Conservation (phyloP, 352 stramenopile genomes). For the Globisporangium middletonii region DNA sequence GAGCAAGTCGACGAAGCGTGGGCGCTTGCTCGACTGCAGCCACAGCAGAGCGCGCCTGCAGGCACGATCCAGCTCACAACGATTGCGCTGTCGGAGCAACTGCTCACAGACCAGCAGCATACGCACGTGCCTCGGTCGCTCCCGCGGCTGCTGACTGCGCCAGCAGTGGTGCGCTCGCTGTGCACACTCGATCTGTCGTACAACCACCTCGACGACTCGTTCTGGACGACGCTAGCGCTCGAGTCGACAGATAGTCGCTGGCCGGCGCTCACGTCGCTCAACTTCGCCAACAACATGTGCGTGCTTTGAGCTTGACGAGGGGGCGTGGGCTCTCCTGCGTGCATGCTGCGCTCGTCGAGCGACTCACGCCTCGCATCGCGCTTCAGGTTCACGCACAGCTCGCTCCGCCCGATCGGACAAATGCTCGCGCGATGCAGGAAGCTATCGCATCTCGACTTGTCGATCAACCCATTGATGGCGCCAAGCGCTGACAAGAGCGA, state of each 20-base stretch:
- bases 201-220: conserved; percentile 35
- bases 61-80: neutral
- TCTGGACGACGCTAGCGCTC: conserved; percentile 18
- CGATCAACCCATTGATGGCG: conserved; percentile 27
- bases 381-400: conserved; percentile 27
- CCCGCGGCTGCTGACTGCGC: neutral
- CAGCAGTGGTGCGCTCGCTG: conserved; percentile 4
- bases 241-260: conserved; percentile 2
- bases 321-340: neutral
- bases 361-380: neutral
- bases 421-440: conserved; percentile 25
- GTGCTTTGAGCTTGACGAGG: neutral
- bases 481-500: neutral
- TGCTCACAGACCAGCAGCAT: neutral
- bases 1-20: too few species aligned
- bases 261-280: conserved; percentile 26
- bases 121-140: neutral
- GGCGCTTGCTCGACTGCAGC: too few species aligned
- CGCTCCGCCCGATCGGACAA: conserved; percentile 12
- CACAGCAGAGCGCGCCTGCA: too few species aligned
- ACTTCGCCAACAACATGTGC: conserved; percentile 50
- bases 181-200: conserved; percentile 42
- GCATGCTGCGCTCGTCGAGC: neutral
- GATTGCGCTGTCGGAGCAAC: neutral
- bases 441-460: conserved; percentile 40